phyloP scores from a whole-genome alignment of 345 rosid genomes.

The Murraya koenigii region DNA sequence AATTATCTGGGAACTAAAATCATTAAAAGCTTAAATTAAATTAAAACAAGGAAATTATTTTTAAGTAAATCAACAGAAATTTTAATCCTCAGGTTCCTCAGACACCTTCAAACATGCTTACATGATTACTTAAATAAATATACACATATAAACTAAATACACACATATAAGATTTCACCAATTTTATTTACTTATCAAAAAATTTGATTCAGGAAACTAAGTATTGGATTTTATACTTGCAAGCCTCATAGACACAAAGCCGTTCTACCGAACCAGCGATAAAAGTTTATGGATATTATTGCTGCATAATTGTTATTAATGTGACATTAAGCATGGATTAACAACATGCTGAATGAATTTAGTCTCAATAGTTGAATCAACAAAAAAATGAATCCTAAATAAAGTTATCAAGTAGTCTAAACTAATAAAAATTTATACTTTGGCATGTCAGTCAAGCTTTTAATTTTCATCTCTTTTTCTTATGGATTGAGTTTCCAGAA shows the following conservation, averaged over 20 bases:
- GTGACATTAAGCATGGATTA: not conserved
- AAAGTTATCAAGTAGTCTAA: not conserved
- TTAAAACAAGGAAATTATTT: not conserved
- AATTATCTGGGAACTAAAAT: conserved; percentile 79
- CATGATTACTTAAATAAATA: not conserved
- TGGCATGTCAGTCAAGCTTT: not conserved
- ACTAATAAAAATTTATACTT: not conserved
- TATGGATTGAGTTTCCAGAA: not conserved
- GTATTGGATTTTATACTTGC: not conserved
- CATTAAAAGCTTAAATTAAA: not conserved
- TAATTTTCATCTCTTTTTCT: not conserved
- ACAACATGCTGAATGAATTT: not conserved
- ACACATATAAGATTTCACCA: not conserved
- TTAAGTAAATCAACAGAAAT: not conserved
- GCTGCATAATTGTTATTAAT: not conserved
- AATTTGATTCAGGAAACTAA: not conserved
- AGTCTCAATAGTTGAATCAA: not conserved
- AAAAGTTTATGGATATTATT: not conserved
- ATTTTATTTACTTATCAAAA: too few relatives aligned
- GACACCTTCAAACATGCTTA: not conserved
- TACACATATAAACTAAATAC: not conserved
- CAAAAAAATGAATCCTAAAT: not conserved
- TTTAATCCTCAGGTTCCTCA: not conserved
- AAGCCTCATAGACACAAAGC: not conserved
- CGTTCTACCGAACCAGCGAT: not conserved